phyloP scores from a whole-genome alignment of 768 basidiomycete species.

The Mrakia frigida region DNA sequence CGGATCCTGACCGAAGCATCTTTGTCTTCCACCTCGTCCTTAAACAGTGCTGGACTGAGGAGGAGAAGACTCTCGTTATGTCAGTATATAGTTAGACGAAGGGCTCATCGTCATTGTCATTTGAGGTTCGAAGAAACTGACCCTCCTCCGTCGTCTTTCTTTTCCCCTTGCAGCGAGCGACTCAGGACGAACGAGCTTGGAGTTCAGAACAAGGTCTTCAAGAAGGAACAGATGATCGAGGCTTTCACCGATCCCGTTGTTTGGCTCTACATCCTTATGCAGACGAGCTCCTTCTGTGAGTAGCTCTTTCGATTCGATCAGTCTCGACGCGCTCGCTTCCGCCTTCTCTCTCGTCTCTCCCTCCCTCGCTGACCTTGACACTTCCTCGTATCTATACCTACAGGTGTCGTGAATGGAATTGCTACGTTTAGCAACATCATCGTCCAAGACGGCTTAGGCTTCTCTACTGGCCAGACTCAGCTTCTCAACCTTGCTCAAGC shows the following conservation, averaged over 20 bases:
- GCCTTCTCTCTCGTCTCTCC: too few relatives aligned
- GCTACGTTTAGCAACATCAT: conserved; percentile 56
- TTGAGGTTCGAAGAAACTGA: too few relatives aligned
- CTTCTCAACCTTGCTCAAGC: conserved; percentile 47
- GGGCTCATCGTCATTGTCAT: neutral
- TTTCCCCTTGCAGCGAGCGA: conserved; percentile 44
- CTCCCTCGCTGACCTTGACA: neutral
- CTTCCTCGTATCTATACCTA: neutral
- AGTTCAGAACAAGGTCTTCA: conserved; percentile 49
- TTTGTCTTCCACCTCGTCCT: neutral
- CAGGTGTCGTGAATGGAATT: conserved; percentile 46
- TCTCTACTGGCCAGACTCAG: conserved; percentile 53
- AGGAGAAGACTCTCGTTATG: conserved; percentile 52
- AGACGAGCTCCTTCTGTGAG: neutral
- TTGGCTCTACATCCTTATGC: conserved; percentile 48
- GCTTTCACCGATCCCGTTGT: conserved; percentile 51
- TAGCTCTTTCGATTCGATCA: neutral
- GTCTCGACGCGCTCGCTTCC: too few relatives aligned
- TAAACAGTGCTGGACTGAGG: conserved; percentile 45
- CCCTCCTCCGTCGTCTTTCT: neutral
- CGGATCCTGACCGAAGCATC: neutral
- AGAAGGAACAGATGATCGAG: conserved; percentile 46
- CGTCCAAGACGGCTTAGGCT: conserved; percentile 48
- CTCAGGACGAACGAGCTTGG: conserved; percentile 55
- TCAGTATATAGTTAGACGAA: neutral